Evolutionary conservation across 2,329 filamentous ascomycete species (phyloP), one percentile per base, ranked within the genome.

Genomic region (Penicillium sp.): DNA sequence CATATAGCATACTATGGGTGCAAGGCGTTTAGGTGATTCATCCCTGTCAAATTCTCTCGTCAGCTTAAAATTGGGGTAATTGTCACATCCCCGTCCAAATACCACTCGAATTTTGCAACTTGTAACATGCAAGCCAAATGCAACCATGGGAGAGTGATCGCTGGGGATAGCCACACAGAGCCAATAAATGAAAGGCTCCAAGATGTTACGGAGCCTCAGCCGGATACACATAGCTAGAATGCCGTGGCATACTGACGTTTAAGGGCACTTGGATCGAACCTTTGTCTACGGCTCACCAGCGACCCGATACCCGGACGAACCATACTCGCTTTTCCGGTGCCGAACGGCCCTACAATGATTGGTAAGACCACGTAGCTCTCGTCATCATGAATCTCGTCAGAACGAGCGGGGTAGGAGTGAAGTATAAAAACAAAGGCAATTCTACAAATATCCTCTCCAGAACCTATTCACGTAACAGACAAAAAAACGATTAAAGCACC

Each of bases 1-100:
- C 45, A 49, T 49, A 49, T 19, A 40, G 51, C 51, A 26, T 35
- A 35, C 28, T n/a, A 33, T 33, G 47, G 30, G 47, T 53, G 51
- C 35, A 53, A 53, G 51, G 51, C 51, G 51, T 53, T 53, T 40
- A 40, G 51, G 51, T 26, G 30, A 53, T 40, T 53, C 19, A 24
- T 40, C 13, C 37, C 51, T 13, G 5, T 37, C 3, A 53, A 12
- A 38, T 53, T 53, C 50, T 7, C 12, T 38, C 30, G 28, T 15
- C 22, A 17, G 3, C 38, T 35, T 10, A 22, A 38, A 10, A 38
- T 24, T 15, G n/a, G n/a, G n/a, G 8, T 50, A 26, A 17, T 44
- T 15, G 15, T 47, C 15, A 28, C 7, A 50, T 33, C 26, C 3
- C 17, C 26, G 19, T 50, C 19, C 47, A 9, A 19, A n/a, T 19